Base-by-base conservation (phyloP, 805 yeast genomes). In the Metschnikowia baotianmanensis region DNA sequence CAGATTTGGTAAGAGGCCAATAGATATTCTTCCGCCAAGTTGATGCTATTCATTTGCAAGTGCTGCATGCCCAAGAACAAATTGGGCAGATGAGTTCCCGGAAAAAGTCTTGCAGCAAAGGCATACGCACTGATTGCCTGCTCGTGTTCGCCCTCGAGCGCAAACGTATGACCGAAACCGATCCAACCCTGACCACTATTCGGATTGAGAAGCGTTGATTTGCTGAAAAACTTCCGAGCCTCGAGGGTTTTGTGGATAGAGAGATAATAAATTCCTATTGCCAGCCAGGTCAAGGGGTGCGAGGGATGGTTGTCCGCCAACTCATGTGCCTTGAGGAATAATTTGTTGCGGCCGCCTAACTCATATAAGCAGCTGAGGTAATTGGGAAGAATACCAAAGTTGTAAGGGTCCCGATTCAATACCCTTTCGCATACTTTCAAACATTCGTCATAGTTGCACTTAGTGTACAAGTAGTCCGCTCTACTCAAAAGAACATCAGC, bases 81-180 rank as follows among this genome's bases (percentile, higher is more conserved):
- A 55, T 85, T 80, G 2, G 99, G 98, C 34, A 90, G 65, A 59
- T 93, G 97, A 3, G 90, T 82, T 1, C 96, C 95, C 0, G 90
- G 89, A 55, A 93, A 93, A 31, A 90, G 72, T 46, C 96, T 70
- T 1, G 96, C 88, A 0, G 97, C 97, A 10, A 96, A 90, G 1
- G 98, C 90, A 62, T 90, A 93, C 0, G 98, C 98, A 42, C 96
- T 84, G 17, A 93, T 84, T 1, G 98, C 98, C 62, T 93, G 98
- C 60, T 93, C 99, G 60, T 93, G 97, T 62, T 93, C 99, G n/a
- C 96, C 95, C 60, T 93, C 99, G 3, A 86, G 83, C 0, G 96
- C 96, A 75, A 90, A 93, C 0, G 98, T 90, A 56, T 91, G 98
- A 1, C 98, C 98, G 67, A 93, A 93, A 2, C 97, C 99, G 24